Evolutionary conservation across 768 basidiomycete species (phyloP), one percentile per base, ranked within the genome.

Genomic region (Peribolospora kevripleyi): DNA sequence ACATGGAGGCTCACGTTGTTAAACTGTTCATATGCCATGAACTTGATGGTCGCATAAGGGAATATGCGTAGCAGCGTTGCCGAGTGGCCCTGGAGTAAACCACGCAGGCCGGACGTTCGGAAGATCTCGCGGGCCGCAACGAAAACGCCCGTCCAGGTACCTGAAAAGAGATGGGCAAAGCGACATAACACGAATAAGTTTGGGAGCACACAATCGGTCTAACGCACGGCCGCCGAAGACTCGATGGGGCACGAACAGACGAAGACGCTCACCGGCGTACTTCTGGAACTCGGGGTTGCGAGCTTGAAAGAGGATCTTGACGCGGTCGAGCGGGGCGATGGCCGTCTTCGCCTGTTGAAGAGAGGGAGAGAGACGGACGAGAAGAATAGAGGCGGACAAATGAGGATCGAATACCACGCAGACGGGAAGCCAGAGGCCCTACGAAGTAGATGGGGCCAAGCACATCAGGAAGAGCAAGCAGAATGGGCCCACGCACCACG

Each of bases 261-360:
- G 25, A 25, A 25, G 25, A 25, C 25, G 63, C 76, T 56, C 56
- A 85, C 90, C 90, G 56, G 88, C 77, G 70, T 90, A 97, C 67
- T 87, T 84, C 65, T 77, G 75, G 65, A 83, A 98, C 56, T 97
- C 91, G 6, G 84, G 83, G 67, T 91, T 93, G 6, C 85, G 85
- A 0, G 93, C 86, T 67, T 98, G 91, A 65, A 97, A 93, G 51
- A 98, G 79, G 62, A 98, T 98, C 71, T 98, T 98, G 61, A 98
- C 90, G 65, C 93, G 75, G 67, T 98, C 93, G 51, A 98, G 75
- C 3, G 93, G 93, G 14, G 93, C 93, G 48, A 93, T 84, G 25
- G 1, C 25, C 25, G 25, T 25, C 25, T 25, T 25, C 25, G 25
- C 25, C 25, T 25, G 25, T 25, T 25, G 25, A 25, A 25, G 25